These are phyloP conservation scores for Neophaeococcomyces aloes DNA, from an alignment of 2,329 filamentous ascomycete species.

Conservation along the genomic window DNA sequence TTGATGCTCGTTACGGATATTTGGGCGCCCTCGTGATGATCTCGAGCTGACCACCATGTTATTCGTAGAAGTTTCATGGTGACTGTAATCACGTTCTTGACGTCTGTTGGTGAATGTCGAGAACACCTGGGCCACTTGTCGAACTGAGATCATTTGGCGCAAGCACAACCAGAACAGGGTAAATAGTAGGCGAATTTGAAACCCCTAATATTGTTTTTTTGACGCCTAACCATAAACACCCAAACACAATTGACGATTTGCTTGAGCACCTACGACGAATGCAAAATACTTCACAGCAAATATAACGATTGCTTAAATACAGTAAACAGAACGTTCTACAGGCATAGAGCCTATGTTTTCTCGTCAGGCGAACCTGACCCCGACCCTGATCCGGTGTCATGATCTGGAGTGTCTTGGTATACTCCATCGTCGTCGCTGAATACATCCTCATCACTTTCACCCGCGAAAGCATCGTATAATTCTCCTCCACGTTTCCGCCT, in stretches of 20 bases:
- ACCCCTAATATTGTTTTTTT: too few relatives aligned
- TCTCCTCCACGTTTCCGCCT: slow-evolving; percentile 62
- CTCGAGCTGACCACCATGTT: slow-evolving; percentile 25
- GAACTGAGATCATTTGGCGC: slow-evolving; percentile 5
- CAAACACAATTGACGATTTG: too few relatives aligned
- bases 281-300: too few relatives aligned
- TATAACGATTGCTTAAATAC: too few relatives aligned
- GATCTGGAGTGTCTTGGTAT: slow-evolving; percentile 22
- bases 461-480: slow-evolving; percentile 94
- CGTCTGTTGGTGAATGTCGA: not conserved
- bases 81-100: slow-evolving; percentile 3
- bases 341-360: too few relatives aligned
- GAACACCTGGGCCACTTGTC: not conserved
- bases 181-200: too few relatives aligned
- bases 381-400: slow-evolving; percentile 18
- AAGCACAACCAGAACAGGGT: too few relatives aligned
- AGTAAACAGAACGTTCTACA: too few relatives aligned
- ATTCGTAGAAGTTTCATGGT: slow-evolving; percentile 20
- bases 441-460: slow-evolving; percentile 64
- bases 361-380: slow-evolving; percentile 15
- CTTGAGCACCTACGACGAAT: too few relatives aligned
- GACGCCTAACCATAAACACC: not conserved
- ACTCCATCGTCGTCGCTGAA: slow-evolving; percentile 36
- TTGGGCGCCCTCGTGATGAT: slow-evolving; percentile 24
- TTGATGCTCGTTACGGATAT: slow-evolving; percentile 16